Evolutionary conservation across 345 rosid species (phyloP), one percentile per base, ranked within the genome.

Genomic region (Populus alba): DNA sequence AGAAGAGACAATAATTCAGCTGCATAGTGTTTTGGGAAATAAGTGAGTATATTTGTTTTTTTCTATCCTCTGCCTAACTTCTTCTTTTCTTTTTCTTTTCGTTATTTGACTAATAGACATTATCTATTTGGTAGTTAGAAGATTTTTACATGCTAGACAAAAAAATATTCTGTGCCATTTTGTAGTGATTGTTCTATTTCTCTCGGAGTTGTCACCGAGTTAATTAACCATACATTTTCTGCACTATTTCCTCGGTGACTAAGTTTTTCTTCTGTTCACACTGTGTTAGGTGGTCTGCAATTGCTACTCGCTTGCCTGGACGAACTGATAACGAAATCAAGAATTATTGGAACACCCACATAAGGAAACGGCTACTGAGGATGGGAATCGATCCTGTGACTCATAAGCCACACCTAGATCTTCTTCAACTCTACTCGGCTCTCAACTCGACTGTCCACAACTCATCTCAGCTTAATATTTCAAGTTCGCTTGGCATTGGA

Each of bases 371-470:
- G 61, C 89, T 94, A 2, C 29, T 91, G 3, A 85, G 89, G 74
- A 89, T 91, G 96, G 97, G 98, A 53, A 92, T 94, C 18, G 98
- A 94, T 71, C 98, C 98, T 9, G 87, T 87, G 1, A 94, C 98
- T 47, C 98, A 94, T 57, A 78, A 72, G 53, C 97, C 97, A 29
- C 90, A 92, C 16, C 83, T 94, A 9, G 94, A 91, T 75, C 77
- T 83, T 68, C 80, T 79, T 62, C 79, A 79, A 17, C 81, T 81
- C 31, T 70, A 68, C 75, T 79, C 88, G 9, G 18, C 69, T 66
- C 71, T 85, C 45, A 68, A 69, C 47, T 85, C 87, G 39, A 37
- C 79, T 37, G 75, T 71, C 41, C 31, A 55, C 43, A 69, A 25
- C 65, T 35, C 87, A 3, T 83, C 85, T 72, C 83, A 82, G 8